Evolutionary conservation across 345 rosid genomes (phyloP), one percentile per base, ranked within the genome.

Genomic region (Eucalyptus lansdowneana): DNA sequence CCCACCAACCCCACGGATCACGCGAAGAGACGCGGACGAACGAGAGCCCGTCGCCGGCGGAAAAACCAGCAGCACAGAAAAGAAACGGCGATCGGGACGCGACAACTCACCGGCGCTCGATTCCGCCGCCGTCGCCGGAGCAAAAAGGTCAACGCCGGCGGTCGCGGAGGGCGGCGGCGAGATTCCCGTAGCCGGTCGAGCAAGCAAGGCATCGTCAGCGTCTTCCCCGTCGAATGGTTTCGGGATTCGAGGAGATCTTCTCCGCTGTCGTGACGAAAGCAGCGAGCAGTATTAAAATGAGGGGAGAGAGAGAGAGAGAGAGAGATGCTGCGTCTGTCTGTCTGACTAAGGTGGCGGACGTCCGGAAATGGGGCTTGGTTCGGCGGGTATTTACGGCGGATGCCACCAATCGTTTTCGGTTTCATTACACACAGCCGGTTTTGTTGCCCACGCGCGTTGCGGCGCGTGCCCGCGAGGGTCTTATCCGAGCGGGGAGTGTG

Each of bases 161-260:
- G 81, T 6, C 21, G 44, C 14, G 0, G 44, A 34, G 17, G 3
- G 44, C 25, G 8, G 31, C 22, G 13, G 81, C 45, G 25, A 34
- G 81, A 11, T 34, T 37, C 81, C 25, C 5, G 14, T 3, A 19
- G 45, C 14, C 12, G 45, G 0, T 10, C 45, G 45, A 72, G 81
- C 81, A 72, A 3, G 81, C 81, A 5, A 37, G 21, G 81, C 45
- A 72, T 37, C 80, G 3, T 17, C 24, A 10, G 11, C 7, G 44
- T 34, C 80, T 9, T 40, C 10, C 19, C 10, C 42, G 58, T 8
- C 58, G 58, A 0, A 0, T 15, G 40, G 2, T 72, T 8, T n/a
- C 45, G 25, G 24, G 25, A 72, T 37, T 34, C 3, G 45, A 17
- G 81, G 45, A 21, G 81, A 42, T 0, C 6, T 40, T 34, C 81